A percentile compares a stretch with the other conserved stretches of the same genome.
Evolutionary conservation across 2,329 filamentous ascomycete species (phyloP).

Genomic region (Cladosporium sp.): DNA sequence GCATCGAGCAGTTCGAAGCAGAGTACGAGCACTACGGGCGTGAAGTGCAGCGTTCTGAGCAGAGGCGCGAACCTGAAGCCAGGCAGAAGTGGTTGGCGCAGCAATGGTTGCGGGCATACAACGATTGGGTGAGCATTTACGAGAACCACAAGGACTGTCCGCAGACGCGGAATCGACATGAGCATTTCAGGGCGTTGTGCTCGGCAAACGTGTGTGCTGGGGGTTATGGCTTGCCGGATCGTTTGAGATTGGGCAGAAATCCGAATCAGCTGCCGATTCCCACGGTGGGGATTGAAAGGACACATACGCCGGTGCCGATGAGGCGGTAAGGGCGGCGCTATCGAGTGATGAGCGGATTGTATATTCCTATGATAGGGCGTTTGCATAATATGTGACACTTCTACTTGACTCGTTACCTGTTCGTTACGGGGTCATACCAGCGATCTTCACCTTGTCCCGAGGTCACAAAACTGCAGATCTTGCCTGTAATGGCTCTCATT

Average conservation of each 20-base stretch:
- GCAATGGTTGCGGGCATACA: neutral
- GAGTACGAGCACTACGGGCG: neutral
- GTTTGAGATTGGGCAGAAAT: neutral
- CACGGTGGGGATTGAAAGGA: neutral
- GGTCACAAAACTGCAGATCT: neutral
- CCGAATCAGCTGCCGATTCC: neutral
- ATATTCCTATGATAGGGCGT: neutral
- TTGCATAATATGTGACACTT: neutral
- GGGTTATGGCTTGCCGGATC: neutral
- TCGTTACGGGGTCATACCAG: neutral
- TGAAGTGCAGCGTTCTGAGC: neutral
- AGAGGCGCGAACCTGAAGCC: neutral
- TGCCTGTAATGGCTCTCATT: neutral
- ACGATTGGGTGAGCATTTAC: neutral
- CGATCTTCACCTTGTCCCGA: neutral
- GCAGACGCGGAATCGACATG: neutral
- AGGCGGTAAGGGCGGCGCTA: neutral
- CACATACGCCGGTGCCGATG: neutral
- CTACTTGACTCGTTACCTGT: neutral
- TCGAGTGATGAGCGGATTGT: neutral
- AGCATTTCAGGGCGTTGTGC: neutral
- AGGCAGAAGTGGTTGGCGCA: neutral
- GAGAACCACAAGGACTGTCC: constrained; percentile 11
- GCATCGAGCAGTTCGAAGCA: neutral
- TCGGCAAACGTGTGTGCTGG: neutral